These are phyloP conservation scores for Synchytrium microbalum DNA, from an alignment of 371 early-diverging fungal genomes.

Conservation along the genomic window DNA sequence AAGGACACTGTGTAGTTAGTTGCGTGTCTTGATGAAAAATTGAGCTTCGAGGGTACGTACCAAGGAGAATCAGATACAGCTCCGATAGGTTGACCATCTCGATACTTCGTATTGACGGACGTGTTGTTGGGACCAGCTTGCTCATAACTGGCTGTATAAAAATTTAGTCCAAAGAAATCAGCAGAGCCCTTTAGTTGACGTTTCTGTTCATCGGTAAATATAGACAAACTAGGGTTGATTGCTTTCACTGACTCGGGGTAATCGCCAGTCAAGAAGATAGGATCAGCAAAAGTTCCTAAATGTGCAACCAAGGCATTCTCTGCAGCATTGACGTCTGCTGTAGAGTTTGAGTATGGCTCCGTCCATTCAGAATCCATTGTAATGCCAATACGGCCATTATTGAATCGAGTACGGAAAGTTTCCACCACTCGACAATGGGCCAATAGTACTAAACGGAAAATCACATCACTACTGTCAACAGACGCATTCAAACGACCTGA, in stretches of 20 bases:
- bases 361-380: slow-evolving; percentile 21
- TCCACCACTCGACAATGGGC: slow-evolving; percentile 24
- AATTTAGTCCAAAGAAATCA: slow-evolving; percentile 31
- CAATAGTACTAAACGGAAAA: slow-evolving; percentile 21
- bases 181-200: slow-evolving; percentile 20
- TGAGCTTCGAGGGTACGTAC: too few species aligned
- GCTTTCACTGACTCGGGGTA: slow-evolving; percentile 23
- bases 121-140: too few species aligned
- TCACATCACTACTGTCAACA: too few species aligned
- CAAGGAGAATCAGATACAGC: slow-evolving; percentile 10
- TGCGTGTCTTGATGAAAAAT: too few species aligned
- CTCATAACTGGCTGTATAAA: slow-evolving; percentile 21
- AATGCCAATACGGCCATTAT: slow-evolving; percentile 16
- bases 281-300: slow-evolving; percentile 26
- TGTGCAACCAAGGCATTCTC: slow-evolving; percentile 13
- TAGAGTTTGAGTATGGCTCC: slow-evolving; percentile 13
- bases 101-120: too few species aligned
- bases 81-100: slow-evolving; percentile 19
- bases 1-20: too few species aligned
- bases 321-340: slow-evolving; percentile 18
- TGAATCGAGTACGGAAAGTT: slow-evolving; percentile 18
- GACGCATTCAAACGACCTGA: too few species aligned
- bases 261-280: slow-evolving; percentile 22
- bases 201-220: slow-evolving; percentile 22
- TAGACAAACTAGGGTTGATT: slow-evolving; percentile 20